phyloP scores from a whole-genome alignment of 768 basidiomycete species.

The Suillus lakei region DNA sequence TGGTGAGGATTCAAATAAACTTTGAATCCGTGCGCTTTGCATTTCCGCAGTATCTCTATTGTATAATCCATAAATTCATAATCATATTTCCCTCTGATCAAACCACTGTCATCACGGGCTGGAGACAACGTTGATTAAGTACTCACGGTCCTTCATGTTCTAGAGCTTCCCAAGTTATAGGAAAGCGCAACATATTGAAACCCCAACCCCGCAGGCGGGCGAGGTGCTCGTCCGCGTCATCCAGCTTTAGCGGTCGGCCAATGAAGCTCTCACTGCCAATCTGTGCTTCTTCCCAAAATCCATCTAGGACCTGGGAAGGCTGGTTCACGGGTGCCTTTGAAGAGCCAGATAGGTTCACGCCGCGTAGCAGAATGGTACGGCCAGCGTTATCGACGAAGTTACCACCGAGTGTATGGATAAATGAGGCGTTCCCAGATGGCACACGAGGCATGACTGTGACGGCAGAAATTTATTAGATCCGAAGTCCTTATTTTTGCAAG shows the following conservation, averaged over 20 bases:
- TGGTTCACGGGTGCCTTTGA: conserved; percentile 81
- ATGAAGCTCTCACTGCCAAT: conserved; percentile 71
- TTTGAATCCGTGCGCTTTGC: conserved; percentile 90
- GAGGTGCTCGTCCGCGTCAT: conserved; percentile 89
- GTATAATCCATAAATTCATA: conserved; percentile 92
- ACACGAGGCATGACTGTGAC: conserved; percentile 63
- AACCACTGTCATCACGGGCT: conserved; percentile 4
- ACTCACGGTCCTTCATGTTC: conserved; percentile 97
- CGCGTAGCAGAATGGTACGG: conserved; percentile 82
- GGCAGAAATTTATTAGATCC: neutral
- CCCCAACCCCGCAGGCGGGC: conserved; percentile 91
- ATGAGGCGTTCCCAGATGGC: conserved; percentile 65
- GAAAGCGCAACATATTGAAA: conserved; percentile 81
- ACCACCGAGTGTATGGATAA: conserved; percentile 67
- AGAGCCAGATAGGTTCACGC: conserved; percentile 93
- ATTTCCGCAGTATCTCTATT: conserved; percentile 83
- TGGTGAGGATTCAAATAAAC: conserved; percentile 97
- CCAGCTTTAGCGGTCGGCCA: conserved; percentile 79
- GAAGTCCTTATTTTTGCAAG: neutral
- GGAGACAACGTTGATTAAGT: neutral
- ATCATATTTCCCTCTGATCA: conserved; percentile 82
- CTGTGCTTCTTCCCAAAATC: conserved; percentile 85
- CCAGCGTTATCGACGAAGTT: conserved; percentile 78
- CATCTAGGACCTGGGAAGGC: conserved; percentile 69
- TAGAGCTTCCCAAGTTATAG: conserved; percentile 93